Percentiles rank a stretch among this genome's conserved stretches.
Evolutionary conservation across 495 filamentous ascomycete genomes (phyloP).

Genomic region (Astrocystis sublimbata): DNA sequence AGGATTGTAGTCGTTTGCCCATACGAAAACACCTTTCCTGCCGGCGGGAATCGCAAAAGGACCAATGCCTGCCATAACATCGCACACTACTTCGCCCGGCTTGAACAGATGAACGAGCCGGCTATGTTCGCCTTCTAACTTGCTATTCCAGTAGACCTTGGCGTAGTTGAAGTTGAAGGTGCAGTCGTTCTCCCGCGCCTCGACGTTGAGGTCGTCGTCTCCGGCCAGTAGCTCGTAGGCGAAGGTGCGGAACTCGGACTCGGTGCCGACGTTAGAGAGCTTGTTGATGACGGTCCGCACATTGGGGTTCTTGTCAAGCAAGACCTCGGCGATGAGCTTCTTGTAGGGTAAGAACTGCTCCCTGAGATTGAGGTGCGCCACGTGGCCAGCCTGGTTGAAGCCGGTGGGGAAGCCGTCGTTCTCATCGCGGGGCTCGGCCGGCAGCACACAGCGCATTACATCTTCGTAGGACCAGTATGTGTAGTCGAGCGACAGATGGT

Average conservation of each 20-base stretch:
- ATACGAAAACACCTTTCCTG: constrained; percentile 87
- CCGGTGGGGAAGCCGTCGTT: constrained; percentile 79
- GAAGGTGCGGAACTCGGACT: constrained; percentile 90
- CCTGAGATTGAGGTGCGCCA: constrained; percentile 91
- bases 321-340: constrained; percentile 74
- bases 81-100: constrained; percentile 84
- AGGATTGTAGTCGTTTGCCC: constrained; percentile 96
- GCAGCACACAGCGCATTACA: constrained; percentile 76
- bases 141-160: constrained; percentile 97
- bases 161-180: constrained; percentile 71
- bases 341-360: constrained; percentile 79
- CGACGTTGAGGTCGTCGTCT: constrained; percentile 74
- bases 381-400: constrained; percentile 84
- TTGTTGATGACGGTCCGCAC: constrained; percentile 96
- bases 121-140: constrained; percentile 84
- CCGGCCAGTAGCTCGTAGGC: constrained; percentile 89
- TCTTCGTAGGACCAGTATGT: constrained; percentile 83
- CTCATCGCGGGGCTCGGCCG: constrained; percentile 55
- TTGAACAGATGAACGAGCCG: constrained; percentile 76
- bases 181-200: constrained; percentile 64
- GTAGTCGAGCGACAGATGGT: constrained; percentile 75
- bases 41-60: constrained; percentile 94
- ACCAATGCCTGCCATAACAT: constrained; percentile 97
- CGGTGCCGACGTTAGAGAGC: constrained; percentile 77
- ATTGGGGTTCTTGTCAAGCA: constrained; percentile 79